Base-by-base conservation (phyloP, 2,329 filamentous ascomycete genomes). In the Fusarium humuli region DNA sequence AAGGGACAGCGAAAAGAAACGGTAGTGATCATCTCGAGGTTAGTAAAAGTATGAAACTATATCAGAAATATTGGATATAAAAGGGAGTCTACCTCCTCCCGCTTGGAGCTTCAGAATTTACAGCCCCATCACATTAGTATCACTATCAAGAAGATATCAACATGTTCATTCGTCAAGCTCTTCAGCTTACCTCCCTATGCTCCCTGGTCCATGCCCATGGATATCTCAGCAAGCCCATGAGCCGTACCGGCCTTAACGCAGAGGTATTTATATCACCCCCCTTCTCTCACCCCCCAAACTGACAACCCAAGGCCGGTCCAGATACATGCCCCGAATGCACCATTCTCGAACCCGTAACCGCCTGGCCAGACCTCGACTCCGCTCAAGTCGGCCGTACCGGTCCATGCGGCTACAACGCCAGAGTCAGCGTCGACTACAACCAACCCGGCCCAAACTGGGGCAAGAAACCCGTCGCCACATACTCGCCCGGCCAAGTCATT, bases 241-340 rank as follows among this genome's bases (percentile, higher is more conserved):
- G 66, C 23, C 67, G 67, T 22, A 71, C 69, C 3, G 67, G 69
- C n/a, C 64, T 71, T 16, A 70, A 70, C 13, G 59, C 64, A 1
- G 20, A 71, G 52, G 67, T 71, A 30, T 25, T 32, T 37, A 5
- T 2, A 22, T 3, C 1, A 22, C 10, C 12, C 7, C 7, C 7
- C 5, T 2, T 10, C 4, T 37, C 3, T 4, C 4, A 47, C 10
- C 4, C 13, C 13, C 11, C 8, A 5, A 2, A n/a, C 47, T 61
- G 3, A 66, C 10, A 37, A 4, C 6, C n/a, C 2, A 5, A 86
- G 84, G 78, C 82, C 29, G 83, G 82, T 1, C 75, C 81, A 6
- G 85, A 87, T 65, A 82, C 83, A 1, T 87, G 85, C 69, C 85
- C 85, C 0, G 85, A 87, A 73, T 87, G 85, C 67, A 82, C 84